Conservation (phyloP, 2,329 filamentous ascomycete species). For the Tolypocladium tropicale region DNA sequence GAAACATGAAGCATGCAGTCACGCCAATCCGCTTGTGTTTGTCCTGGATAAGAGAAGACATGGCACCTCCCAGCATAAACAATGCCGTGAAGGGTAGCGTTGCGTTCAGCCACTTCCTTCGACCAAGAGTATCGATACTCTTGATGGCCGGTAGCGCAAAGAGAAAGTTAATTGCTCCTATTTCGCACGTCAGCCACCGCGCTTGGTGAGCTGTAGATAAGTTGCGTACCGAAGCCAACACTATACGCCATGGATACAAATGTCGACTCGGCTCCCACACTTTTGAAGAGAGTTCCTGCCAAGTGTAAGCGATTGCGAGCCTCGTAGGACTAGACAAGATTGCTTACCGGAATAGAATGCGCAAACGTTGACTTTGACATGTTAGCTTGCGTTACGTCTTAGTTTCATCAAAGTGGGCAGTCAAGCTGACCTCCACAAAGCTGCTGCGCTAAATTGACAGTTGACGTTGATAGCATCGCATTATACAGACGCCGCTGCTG, state of each 20-base stretch:
- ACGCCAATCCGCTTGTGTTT: conserved; percentile 13
- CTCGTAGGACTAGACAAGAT: not conserved
- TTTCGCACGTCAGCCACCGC: not conserved
- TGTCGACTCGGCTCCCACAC: conserved; percentile 9
- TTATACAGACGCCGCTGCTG: conserved; percentile 18
- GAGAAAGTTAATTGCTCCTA: conserved; percentile 29
- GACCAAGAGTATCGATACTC: conserved; percentile 25
- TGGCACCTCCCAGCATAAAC: conserved; percentile 27
- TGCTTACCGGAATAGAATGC: conserved; percentile 32
- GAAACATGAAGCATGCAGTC: conserved; percentile 26
- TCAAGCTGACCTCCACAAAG: conserved; percentile 17
- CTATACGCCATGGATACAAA: conserved; percentile 16
- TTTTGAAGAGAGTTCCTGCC: conserved; percentile 13
- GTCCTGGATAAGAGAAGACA: conserved; percentile 18
- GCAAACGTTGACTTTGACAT: conserved; percentile 24
- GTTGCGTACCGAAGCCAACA: conserved; percentile 18
- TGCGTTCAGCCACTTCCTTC: conserved; percentile 30
- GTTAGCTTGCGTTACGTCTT: conserved; percentile 1
- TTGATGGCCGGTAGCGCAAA: conserved; percentile 27
- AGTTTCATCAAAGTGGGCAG: not conserved
- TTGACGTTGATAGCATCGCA: conserved; percentile 18
- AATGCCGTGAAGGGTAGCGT: conserved; percentile 33
- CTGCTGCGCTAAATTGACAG: conserved; percentile 21
- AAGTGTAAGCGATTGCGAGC: not conserved
- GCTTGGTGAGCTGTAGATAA: not conserved